Evolutionary conservation across 1,139 yeast species (phyloP).

Genomic region (Taiozyma sp.): DNA sequence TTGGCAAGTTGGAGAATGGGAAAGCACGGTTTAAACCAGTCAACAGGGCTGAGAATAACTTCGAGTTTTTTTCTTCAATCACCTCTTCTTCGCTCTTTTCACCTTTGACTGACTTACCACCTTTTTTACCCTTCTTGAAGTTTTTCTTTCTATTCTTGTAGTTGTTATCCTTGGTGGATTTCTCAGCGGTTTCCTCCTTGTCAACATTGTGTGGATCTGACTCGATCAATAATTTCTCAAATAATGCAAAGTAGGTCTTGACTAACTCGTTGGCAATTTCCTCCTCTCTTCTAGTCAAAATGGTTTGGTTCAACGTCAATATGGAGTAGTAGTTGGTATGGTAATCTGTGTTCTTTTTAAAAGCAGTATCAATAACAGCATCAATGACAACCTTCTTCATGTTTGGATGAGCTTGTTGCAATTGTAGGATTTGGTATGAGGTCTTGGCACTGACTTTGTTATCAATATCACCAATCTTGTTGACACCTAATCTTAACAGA

Average conservation of each 20-base stretch:
- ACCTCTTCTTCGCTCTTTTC: conserved; percentile 66
- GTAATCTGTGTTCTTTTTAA: conserved; percentile 72
- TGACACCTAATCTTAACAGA: conserved; percentile 79
- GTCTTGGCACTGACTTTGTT: conserved; percentile 88
- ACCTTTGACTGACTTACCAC: conserved; percentile 71
- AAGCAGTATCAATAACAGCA: conserved; percentile 72
- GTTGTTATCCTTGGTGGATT: conserved; percentile 30
- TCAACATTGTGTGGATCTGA: conserved; percentile 50
- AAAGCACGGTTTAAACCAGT: conserved; percentile 96
- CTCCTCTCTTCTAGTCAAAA: conserved; percentile 69
- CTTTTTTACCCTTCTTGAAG: conserved; percentile 60
- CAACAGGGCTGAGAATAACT: conserved; percentile 81
- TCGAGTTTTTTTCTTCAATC: conserved; percentile 78
- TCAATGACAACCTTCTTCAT: conserved; percentile 83
- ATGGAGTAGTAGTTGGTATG: conserved; percentile 86
- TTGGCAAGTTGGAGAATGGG: conserved; percentile 81
- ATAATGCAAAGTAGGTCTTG: conserved; percentile 79
- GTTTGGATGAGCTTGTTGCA: conserved; percentile 92
- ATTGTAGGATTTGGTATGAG: conserved; percentile 70
- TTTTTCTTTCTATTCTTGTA: conserved; percentile 48
- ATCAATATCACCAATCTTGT: conserved; percentile 90
- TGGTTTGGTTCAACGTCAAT: conserved; percentile 88
- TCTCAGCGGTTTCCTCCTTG: conserved; percentile 23
- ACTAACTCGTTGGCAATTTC: conserved; percentile 77
- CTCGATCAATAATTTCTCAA: conserved; percentile 75